Evolutionary conservation across 352 stramenopile species (phyloP).

Genomic region (Phytophthora pseudosyringae): DNA sequence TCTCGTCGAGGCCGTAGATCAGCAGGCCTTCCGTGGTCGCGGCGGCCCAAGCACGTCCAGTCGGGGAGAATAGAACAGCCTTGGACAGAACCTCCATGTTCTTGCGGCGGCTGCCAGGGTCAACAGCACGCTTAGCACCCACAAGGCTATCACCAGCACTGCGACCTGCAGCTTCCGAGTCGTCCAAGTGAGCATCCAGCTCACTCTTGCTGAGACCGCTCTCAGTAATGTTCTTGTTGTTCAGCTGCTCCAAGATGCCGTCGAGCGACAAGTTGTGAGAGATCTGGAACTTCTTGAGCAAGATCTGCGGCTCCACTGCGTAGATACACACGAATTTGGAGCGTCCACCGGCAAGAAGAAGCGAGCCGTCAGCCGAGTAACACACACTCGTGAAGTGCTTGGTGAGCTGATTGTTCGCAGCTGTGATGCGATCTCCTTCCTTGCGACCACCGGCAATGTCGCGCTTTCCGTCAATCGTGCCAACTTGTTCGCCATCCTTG

Average conservation of each 20-base stretch:
- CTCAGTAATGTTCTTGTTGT: conserved; percentile 88
- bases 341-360: conserved; percentile 96
- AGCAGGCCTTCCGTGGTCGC: conserved; percentile 98
- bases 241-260: conserved; percentile 97
- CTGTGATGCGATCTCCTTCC: conserved; percentile 81
- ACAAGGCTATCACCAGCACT: conserved; percentile 63
- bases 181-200: conserved; percentile 72
- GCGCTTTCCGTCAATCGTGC: conserved; percentile 96
- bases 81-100: conserved; percentile 90
- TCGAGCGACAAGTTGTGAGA: conserved; percentile 97
- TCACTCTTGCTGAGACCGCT: conserved; percentile 73
- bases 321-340: conserved; percentile 99
- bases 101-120: conserved; percentile 90
- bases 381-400: conserved; percentile 99
- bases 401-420: conserved; percentile 91
- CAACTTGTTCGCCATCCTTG: conserved; percentile 94
- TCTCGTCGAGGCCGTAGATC: conserved; percentile 97
- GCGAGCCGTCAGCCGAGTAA: conserved; percentile 98
- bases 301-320: conserved; percentile 92
- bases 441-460: conserved; percentile 96
- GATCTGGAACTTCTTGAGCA: conserved; percentile 99
- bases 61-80: conserved; percentile 97
- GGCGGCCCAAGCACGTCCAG: conserved; percentile 95
- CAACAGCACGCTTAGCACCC: conserved; percentile 90
- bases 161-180: conserved; percentile 34